These are phyloP conservation scores for Chloranthus sessilifolius DNA, from an alignment of 164 flowering plant species.

Conservation along the genomic window DNA sequence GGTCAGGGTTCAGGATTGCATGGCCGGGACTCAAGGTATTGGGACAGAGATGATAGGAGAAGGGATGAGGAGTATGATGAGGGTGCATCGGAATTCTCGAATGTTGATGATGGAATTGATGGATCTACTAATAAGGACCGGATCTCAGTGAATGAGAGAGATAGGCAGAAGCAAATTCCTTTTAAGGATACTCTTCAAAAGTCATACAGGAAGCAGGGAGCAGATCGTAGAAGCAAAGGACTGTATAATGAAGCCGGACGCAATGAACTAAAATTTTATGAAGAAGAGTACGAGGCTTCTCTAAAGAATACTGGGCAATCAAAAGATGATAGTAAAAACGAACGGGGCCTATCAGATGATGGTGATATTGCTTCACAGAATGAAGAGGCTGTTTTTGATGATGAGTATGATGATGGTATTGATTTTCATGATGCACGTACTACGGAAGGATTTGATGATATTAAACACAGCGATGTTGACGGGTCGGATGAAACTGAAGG, in stretches of 20 bases:
- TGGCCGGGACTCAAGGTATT: conserved; percentile 89
- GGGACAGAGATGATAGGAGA: conserved; percentile 96
- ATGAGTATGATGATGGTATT: conserved; percentile 80
- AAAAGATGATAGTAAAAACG: conserved; percentile 14
- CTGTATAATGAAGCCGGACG: conserved; percentile 97
- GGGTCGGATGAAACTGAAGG: conserved; percentile 16
- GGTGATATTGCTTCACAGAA: conserved; percentile 16
- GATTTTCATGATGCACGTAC: conserved; percentile 55
- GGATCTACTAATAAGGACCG: conserved; percentile 20
- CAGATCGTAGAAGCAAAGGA: conserved; percentile 33
- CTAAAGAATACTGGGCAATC: conserved; percentile 36
- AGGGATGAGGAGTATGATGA: conserved; percentile 86
- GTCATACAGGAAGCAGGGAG: conserved; percentile 8
- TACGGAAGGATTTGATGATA: conserved; percentile 40
- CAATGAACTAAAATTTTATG: conserved; percentile 74
- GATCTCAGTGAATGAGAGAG: conserved; percentile 11
- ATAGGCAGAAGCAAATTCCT: conserved; percentile 14
- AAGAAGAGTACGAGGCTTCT: conserved; percentile 86
- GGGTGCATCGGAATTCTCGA: conserved; percentile 38
- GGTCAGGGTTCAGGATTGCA: conserved; percentile 60
- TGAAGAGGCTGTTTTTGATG: conserved; percentile 45
- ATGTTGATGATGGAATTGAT: conserved; percentile 16
- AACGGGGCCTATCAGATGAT: conserved; percentile 21
- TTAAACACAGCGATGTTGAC: conserved; percentile 22
- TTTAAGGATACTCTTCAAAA: conserved; percentile 13